Evolutionary conservation across 305 asterid species (phyloP).

Genomic region (Petunia hybrid): DNA sequence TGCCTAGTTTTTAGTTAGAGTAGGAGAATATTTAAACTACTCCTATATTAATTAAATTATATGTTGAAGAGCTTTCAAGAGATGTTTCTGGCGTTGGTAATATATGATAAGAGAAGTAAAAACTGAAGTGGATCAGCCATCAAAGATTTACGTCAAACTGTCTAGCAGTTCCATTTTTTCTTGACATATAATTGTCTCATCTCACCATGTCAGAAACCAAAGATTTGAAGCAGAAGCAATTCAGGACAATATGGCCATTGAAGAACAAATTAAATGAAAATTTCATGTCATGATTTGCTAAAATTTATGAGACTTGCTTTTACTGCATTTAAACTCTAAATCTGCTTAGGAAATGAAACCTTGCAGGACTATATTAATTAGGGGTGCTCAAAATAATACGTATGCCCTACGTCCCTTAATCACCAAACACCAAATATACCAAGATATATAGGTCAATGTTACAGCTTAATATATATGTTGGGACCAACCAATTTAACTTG

Average conservation of each 20-base stretch:
- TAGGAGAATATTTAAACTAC: no score
- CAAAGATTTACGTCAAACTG: constrained; percentile 21
- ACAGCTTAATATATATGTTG: not conserved
- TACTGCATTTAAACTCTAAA: not conserved
- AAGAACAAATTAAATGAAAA: constrained; percentile 2
- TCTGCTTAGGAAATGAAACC: not conserved
- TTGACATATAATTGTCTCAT: not conserved
- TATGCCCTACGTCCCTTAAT: no score
- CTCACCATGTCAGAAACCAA: not conserved
- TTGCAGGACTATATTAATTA: no score
- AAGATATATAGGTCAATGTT: not conserved
- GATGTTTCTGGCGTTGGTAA: constrained; percentile 16
- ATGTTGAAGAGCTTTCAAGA: no score
- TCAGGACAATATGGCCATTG: not conserved
- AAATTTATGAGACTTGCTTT: not conserved
- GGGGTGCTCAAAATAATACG: no score
- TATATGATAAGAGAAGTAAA: not conserved
- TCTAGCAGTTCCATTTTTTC: constrained; percentile 7
- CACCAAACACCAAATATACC: no score
- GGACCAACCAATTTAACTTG: not conserved
- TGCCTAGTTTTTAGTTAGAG: not conserved
- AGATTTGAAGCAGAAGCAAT: constrained; percentile 19
- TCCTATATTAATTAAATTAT: no score
- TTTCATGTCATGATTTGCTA: not conserved
- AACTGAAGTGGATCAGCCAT: constrained; percentile 13